phyloP scores from a whole-genome alignment of 129 eudicot species.

The Arctium minus region DNA sequence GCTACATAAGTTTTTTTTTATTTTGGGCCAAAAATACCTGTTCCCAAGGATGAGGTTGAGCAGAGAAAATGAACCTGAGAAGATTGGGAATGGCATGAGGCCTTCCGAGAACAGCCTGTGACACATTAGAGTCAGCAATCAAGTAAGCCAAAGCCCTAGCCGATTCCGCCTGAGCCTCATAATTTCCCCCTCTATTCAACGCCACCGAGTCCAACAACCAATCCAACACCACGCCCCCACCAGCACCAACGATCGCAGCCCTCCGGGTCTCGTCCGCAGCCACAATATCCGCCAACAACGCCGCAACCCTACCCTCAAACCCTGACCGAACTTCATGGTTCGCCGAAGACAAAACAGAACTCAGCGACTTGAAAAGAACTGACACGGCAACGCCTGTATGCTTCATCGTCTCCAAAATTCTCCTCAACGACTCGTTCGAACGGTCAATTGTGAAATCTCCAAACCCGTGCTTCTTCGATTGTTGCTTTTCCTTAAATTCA shows the following conservation, averaged over 20 bases:
- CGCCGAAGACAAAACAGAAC: slow-evolving; percentile 76
- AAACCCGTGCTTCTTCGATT: slow-evolving; percentile 5
- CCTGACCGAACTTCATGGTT: slow-evolving; percentile 81
- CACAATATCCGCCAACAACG: slow-evolving; percentile 89
- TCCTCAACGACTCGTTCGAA: slow-evolving; percentile 46
- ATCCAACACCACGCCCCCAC: slow-evolving; percentile 86
- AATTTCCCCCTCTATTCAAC: slow-evolving; percentile 35
- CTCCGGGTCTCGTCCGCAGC: slow-evolving; percentile 81
- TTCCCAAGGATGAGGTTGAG: slow-evolving; percentile 52
- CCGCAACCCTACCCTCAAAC: slow-evolving; percentile 87
- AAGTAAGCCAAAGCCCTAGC: slow-evolving; percentile 96
- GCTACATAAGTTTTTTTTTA: neutral
- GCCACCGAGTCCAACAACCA: slow-evolving; percentile 89
- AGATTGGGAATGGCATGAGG: slow-evolving; percentile 73
- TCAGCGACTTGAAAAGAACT: slow-evolving; percentile 77
- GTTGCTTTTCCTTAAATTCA: neutral
- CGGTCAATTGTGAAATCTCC: slow-evolving; percentile 40
- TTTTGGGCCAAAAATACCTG: slow-evolving; percentile 10
- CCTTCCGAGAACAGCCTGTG: slow-evolving; percentile 53
- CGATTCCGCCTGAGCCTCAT: slow-evolving; percentile 71
- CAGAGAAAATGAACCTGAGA: slow-evolving; percentile 74
- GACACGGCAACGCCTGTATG: slow-evolving; percentile 77
- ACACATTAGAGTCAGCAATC: slow-evolving; percentile 76
- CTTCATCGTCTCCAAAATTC: slow-evolving; percentile 46
- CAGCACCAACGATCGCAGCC: slow-evolving; percentile 76